Conservation (phyloP, 768 basidiomycete genomes). For the Lactarius tabidus region DNA sequence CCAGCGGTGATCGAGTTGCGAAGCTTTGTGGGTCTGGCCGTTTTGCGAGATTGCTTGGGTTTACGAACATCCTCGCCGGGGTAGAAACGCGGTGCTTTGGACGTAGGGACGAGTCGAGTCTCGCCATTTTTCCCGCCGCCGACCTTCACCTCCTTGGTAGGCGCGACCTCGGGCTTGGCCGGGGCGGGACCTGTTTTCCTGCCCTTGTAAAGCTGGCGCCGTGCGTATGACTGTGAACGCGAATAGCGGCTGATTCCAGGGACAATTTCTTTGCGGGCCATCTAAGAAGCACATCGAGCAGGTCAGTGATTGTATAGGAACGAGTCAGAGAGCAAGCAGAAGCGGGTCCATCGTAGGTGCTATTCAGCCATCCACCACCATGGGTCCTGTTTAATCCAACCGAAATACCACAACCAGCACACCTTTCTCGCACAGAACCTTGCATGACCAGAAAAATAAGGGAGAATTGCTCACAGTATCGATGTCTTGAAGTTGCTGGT, state of each 20-base stretch:
- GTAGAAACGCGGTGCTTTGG: conserved; percentile 88
- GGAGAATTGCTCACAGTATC: conserved; percentile 39
- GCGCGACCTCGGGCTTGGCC: conserved; percentile 52
- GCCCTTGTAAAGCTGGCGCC: conserved; percentile 84
- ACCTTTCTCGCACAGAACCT: not conserved
- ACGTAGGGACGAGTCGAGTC: conserved; percentile 80
- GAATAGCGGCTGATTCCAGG: conserved; percentile 80
- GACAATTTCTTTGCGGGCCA: conserved; percentile 85
- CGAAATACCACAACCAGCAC: not conserved
- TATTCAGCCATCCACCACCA: conserved; percentile 34
- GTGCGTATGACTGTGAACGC: conserved; percentile 73
- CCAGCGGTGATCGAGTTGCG: conserved; percentile 90
- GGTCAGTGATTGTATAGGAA: conserved; percentile 5
- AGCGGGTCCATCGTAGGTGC: conserved; percentile 35
- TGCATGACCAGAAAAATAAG: conserved; percentile 17
- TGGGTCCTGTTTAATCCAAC: conserved; percentile 22
- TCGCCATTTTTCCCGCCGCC: conserved; percentile 89
- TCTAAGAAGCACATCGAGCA: conserved; percentile 39
- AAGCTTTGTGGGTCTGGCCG: conserved; percentile 69
- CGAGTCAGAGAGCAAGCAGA: not conserved
- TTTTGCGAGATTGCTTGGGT: conserved; percentile 91
- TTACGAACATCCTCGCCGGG: conserved; percentile 90
- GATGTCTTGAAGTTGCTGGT: conserved; percentile 41
- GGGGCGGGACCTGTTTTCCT: conserved; percentile 71
- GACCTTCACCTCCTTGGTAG: conserved; percentile 73